A percentile compares a stretch with the other conserved stretches of the same genome.
phyloP scores from a whole-genome alignment of 768 basidiomycete genomes.

The Hypholoma sublateritium region DNA sequence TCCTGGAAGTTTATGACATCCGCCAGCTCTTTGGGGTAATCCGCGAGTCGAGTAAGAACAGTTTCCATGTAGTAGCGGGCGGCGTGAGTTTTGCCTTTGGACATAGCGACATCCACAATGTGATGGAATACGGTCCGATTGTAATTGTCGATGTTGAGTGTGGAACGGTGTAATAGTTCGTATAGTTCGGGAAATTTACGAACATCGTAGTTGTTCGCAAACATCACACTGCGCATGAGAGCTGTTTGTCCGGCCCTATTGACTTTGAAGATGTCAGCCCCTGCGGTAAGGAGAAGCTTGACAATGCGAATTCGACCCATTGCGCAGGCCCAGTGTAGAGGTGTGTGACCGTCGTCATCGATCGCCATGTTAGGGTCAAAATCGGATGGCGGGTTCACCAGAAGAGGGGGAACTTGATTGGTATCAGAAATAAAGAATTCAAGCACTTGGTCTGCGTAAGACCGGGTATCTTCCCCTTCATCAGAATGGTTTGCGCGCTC shows the following conservation, averaged over 20 bases:
- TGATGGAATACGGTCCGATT: constrained; percentile 99
- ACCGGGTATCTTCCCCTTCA: constrained; percentile 57
- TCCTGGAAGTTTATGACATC: constrained; percentile 99
- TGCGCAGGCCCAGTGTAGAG: constrained; percentile 97
- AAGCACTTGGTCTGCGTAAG: constrained; percentile 94
- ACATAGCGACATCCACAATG: constrained; percentile 95
- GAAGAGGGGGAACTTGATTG: constrained; percentile 82
- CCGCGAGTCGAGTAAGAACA: constrained; percentile 79
- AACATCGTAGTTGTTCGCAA: constrained; percentile 98
- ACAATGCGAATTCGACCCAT: constrained; percentile 98
- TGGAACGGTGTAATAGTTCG: constrained; percentile 95
- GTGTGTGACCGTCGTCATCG: constrained; percentile 97
- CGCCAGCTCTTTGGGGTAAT: constrained; percentile 93
- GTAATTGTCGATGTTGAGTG: constrained; percentile 96
- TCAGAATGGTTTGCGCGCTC: constrained; percentile 43
- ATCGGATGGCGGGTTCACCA: constrained; percentile 85
- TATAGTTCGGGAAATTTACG: constrained; percentile 98
- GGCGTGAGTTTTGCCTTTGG: constrained; percentile 96
- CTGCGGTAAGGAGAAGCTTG: constrained; percentile 88
- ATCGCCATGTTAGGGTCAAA: constrained; percentile 96
- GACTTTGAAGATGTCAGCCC: constrained; percentile 95
- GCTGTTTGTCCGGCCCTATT: constrained; percentile 97
- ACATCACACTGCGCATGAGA: constrained; percentile 99
- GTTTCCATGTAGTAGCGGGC: constrained; percentile 99
- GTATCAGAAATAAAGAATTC: constrained; percentile 99